Evolutionary conservation across 192 early-diverging fungal genomes (phyloP), one percentile per base, ranked within the genome.

Genomic region (Entomortierella lignicola): DNA sequence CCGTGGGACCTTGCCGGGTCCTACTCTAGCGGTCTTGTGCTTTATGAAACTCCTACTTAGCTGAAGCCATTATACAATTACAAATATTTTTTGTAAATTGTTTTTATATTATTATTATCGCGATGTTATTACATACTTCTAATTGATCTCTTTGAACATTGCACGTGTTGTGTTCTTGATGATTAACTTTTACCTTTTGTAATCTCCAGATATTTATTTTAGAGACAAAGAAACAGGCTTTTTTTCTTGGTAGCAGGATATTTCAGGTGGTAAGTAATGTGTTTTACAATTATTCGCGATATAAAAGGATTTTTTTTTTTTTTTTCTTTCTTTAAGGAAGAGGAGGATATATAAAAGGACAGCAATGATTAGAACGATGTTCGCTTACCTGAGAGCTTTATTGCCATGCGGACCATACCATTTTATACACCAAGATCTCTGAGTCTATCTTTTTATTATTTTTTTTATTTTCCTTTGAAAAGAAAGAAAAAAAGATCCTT

Each of bases 351-450:
- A 31, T 2, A n/a, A 25, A 62, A 34, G 29, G 53, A 20, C 29
- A 57, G 66, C 67, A 43, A 79, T 70, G 75, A 79, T 79, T 79
- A 79, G 68, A 79, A 79, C 48, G 42, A 79, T 79, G 66, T 79
- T 79, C 75, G 75, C 75, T 79, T 79, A 61, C 66, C 75, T 79
- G 75, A 79, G 73, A 69, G 73, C 73, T 77, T 77, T 69, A 69
- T 77, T 77, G 73, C 73, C 55, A 77, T 77, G 73, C 73, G 73
- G 73, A 77, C 73, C 73, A 77, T 69, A 50, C 32, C 73, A 77
- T 77, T 77, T n/a, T 77, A 77, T 77, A 77, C 73, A 77, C 73
- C 73, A 79, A 79, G 75, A 79, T 79, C 75, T 79, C 66, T 79
- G 75, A 79, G 67, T 51, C 60, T 51, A 51, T 48, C 27, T 37